A percentile compares a stretch with the other conserved stretches of the same genome.
phyloP scores from a whole-genome alignment of 371 early-diverging fungal species.

The Saksenaea vasiformis region DNA sequence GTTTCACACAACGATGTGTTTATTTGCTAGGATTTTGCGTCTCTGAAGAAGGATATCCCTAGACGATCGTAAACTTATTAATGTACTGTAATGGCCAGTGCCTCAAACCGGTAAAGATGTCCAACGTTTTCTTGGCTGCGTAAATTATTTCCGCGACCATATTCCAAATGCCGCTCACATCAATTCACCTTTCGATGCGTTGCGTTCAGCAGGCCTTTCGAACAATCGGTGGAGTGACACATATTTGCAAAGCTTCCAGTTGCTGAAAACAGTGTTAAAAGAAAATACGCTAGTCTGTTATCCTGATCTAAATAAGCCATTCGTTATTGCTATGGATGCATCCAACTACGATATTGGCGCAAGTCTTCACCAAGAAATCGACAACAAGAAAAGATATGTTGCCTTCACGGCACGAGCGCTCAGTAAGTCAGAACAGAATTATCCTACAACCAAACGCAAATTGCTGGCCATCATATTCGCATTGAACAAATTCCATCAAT shows the following conservation, averaged over 20 bases:
- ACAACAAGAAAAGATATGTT: constrained; percentile 15
- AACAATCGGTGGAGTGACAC: constrained; percentile 2
- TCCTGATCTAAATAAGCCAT: constrained; percentile 31
- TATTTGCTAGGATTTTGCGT: no score
- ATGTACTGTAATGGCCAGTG: no score
- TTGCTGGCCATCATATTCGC: constrained; percentile 21
- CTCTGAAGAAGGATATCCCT: no score
- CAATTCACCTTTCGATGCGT: constrained; percentile 22
- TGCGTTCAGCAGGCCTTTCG: constrained; percentile 11
- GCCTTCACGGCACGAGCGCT: constrained; percentile 19
- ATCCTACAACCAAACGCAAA: constrained; percentile 17
- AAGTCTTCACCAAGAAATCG: constrained; percentile 24
- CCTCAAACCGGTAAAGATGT: constrained; percentile 9
- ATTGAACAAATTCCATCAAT: constrained; percentile 28
- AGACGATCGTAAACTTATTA: no score
- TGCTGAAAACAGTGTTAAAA: background rate
- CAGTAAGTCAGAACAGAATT: constrained; percentile 12
- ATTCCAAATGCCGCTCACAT: constrained; percentile 16
- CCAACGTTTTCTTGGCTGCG: constrained; percentile 17
- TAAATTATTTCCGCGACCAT: constrained; percentile 27
- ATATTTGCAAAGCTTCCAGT: constrained; percentile 12
- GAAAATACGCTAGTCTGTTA: constrained; percentile 10
- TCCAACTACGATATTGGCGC: constrained; percentile 42
- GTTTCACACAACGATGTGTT: no score
- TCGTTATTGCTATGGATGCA: constrained; percentile 42